phyloP scores from a whole-genome alignment of 306 rosid genomes.

The Rosa rugosa region DNA sequence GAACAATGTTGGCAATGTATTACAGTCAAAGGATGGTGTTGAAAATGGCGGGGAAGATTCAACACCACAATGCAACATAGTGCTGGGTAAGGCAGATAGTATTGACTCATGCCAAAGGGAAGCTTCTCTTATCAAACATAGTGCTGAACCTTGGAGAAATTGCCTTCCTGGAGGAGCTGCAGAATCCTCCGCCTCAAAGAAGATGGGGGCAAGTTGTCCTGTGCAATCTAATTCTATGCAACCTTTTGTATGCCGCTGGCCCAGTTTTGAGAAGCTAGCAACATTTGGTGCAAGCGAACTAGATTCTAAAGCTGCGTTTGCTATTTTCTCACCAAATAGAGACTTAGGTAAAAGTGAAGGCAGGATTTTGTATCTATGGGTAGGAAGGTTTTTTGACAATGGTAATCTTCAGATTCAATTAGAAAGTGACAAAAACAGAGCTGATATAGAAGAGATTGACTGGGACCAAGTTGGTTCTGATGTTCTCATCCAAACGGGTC shows the following conservation, averaged over 20 bases:
- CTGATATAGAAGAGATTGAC: conserved; percentile 50
- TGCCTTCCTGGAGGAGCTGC: conserved; percentile 27
- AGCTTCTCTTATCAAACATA: conserved; percentile 30
- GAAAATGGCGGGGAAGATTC: conserved; percentile 40
- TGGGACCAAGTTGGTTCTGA: conserved; percentile 63
- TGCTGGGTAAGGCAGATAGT: conserved; percentile 22
- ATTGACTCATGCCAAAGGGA: conserved; percentile 31
- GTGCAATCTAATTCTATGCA: conserved; percentile 26
- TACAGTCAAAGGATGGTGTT: conserved; percentile 33
- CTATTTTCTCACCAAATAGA: conserved; percentile 58
- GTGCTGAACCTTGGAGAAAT: conserved; percentile 31
- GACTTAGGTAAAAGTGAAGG: conserved; percentile 37
- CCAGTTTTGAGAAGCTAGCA: conserved; percentile 66
- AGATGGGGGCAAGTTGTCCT: conserved; percentile 37
- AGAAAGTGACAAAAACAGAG: conserved; percentile 51
- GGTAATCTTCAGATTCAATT: conserved; percentile 42
- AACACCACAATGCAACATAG: conserved; percentile 31
- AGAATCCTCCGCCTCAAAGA: conserved; percentile 38
- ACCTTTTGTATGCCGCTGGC: conserved; percentile 68
- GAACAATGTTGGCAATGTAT: conserved; percentile 29
- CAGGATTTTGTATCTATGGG: conserved; percentile 69
- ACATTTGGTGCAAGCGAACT: conserved; percentile 52
- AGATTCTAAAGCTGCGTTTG: conserved; percentile 72
- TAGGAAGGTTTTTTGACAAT: conserved; percentile 63
- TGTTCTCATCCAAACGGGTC: conserved; percentile 50